These are phyloP conservation scores for Abrus pulchellus DNA, from an alignment of 306 rosid species.

Conservation along the genomic window DNA sequence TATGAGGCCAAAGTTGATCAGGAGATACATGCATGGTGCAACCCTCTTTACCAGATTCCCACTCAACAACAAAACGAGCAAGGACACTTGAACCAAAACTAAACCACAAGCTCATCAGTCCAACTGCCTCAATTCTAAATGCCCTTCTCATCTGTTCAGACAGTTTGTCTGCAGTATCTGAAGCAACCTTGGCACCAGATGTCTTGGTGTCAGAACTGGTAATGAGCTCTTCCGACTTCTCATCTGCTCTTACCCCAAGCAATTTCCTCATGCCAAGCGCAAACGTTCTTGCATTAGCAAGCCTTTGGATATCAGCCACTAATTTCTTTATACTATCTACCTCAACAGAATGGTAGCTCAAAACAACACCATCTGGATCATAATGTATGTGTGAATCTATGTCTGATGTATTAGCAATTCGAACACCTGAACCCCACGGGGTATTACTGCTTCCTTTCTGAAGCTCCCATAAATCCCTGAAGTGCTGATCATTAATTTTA, in stretches of 20 bases:
- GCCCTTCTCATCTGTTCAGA: conserved; percentile 94
- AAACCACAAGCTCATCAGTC: conserved; percentile 97
- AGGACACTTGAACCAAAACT: conserved; percentile 93
- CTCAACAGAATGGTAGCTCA: conserved; percentile 93
- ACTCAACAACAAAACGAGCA: conserved; percentile 98
- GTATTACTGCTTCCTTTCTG: conserved; percentile 84
- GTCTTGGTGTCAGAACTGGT: conserved; percentile 69
- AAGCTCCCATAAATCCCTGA: conserved; percentile 98
- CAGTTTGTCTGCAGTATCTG: conserved; percentile 78
- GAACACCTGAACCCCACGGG: conserved; percentile 98
- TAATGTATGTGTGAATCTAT: conserved; percentile 95
- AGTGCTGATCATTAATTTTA: conserved; percentile 95
- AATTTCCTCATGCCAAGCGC: conserved; percentile 93
- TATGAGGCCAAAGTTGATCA: conserved; percentile 99
- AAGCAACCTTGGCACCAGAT: conserved; percentile 62
- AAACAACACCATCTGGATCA: conserved; percentile 98
- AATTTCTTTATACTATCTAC: conserved; percentile 88
- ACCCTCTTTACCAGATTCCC: conserved; percentile 99
- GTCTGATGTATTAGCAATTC: conserved; percentile 93
- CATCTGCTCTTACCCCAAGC: conserved; percentile 88
- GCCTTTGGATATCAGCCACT: conserved; percentile 94
- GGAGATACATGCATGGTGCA: conserved; percentile 99
- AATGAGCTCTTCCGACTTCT: conserved; percentile 78
- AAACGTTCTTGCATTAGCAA: conserved; percentile 94
- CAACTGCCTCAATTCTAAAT: conserved; percentile 98